These are phyloP conservation scores for Mortierella sp. DNA, from an alignment of 371 early-diverging fungal genomes.

Conservation along the genomic window DNA sequence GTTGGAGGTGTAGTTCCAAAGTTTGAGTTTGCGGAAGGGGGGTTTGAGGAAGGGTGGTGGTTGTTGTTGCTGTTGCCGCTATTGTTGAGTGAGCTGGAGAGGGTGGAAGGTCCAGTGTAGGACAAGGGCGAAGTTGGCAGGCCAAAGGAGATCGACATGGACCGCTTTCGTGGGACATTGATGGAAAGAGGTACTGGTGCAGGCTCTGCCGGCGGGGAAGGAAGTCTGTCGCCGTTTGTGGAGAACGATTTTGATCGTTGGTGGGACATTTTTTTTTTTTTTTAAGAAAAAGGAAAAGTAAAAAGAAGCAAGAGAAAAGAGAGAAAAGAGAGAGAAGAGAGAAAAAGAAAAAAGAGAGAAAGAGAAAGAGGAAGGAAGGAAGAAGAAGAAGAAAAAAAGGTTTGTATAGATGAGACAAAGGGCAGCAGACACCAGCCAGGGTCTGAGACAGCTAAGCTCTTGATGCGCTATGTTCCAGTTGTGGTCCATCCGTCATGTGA, in stretches of 20 bases:
- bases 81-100: conserved; percentile 8
- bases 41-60: conserved; percentile 17
- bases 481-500: not conserved
- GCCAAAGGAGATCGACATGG: conserved; percentile 46
- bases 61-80: conserved; percentile 12
- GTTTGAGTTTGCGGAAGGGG: conserved; percentile 3
- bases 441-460: not conserved
- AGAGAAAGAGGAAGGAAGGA: conserved; percentile 15
- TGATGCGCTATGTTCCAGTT: not conserved
- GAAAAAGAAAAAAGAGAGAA: no score
- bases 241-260: conserved; percentile 38
- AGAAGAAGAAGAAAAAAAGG: conserved; percentile 10
- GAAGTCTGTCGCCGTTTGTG: not conserved
- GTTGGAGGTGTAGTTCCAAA: conserved; percentile 27
- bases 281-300: conserved; percentile 3
- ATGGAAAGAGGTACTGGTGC: conserved; percentile 23
- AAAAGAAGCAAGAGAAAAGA: no score
- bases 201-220: not conserved
- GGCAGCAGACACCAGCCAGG: not conserved
- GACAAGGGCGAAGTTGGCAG: conserved; percentile 43
- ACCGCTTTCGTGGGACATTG: conserved; percentile 31
- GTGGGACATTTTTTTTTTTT: conserved; percentile 21
- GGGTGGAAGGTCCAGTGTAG: conserved; percentile 9
- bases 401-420: not conserved
- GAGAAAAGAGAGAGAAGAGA: no score